Percentiles rank a stretch among this genome's conserved stretches.
Conservation (phyloP, 2,329 filamentous ascomycete genomes). For the Colletotrichum neosansevieriae region DNA sequence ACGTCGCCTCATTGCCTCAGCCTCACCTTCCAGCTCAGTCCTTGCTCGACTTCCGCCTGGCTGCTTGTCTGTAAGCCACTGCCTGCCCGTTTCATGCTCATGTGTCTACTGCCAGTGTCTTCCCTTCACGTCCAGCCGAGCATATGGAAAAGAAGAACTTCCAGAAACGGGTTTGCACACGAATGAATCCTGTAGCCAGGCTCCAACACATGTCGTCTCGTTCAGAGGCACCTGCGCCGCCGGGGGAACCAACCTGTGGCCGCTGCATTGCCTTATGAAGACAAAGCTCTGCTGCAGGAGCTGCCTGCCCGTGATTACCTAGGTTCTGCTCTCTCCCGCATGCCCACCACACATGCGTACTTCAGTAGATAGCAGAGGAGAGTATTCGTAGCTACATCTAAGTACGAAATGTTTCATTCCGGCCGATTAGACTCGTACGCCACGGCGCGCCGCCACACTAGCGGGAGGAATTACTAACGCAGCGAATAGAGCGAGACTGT, state of each 20-base stretch:
- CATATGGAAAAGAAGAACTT: too few species aligned
- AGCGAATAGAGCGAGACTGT: not conserved
- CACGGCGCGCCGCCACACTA: not conserved
- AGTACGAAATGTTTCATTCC: not conserved
- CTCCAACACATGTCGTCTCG: not conserved
- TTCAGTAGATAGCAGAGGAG: not conserved
- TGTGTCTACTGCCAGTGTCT: too few species aligned
- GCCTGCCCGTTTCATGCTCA: too few species aligned
- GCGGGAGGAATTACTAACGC: not conserved
- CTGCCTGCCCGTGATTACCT: not conserved
- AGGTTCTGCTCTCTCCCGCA: too few species aligned
- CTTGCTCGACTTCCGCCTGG: not conserved
- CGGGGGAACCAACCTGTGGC: not conserved
- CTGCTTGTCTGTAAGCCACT: too few species aligned
- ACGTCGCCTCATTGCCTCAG: constrained; percentile 6
- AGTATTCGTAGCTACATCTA: not conserved
- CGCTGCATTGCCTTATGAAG: not conserved
- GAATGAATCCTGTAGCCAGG: too few species aligned
- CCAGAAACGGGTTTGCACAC: too few species aligned
- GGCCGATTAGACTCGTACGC: not conserved
- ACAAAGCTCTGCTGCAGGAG: not conserved
- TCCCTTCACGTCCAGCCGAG: too few species aligned
- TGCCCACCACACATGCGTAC: too few species aligned
- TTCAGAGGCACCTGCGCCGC: not conserved
- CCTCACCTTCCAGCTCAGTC: constrained; percentile 11